Evolutionary conservation across 257 asterid genomes (phyloP), one percentile per base, ranked within the genome.

Genomic region (Scutellaria minor): DNA sequence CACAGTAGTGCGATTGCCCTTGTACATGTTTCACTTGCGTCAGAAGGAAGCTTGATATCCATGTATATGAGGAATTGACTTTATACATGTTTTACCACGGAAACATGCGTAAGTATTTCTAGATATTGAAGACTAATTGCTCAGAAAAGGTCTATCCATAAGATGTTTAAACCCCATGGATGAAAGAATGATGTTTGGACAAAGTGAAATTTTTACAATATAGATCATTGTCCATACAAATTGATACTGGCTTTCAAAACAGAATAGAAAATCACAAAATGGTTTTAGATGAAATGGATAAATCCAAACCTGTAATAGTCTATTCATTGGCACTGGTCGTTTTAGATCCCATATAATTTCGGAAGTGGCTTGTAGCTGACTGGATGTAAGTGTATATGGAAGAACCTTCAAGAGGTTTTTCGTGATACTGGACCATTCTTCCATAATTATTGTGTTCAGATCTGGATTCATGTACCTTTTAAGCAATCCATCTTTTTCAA

Each of bases 321-420:
- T 90, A 77, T 91, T 93, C 98, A 93, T 93, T 14, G 98, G 97
- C 48, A 93, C 94, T 24, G 91, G 96, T 75, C 88, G 90, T 79
- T 86, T 91, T 60, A 93, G 85, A 83, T 94, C 97, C 96, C 96
- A 94, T 66, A 94, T 91, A 77, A 94, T 94, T 83, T 94, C 97
- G 71, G 97, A 88, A 45, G 82, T 80, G 74, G 98, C 97, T 54
- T 74, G 77, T 62, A 89, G 81, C 85, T 93, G 98, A 82, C 96
- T 91, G 70, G 89, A 64, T 8, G 98, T 93, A 55, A 94, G 93
- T 51, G 87, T 79, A 80, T 91, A 94, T 14, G 98, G 97, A 77
- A 94, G 96, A 82, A 85, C 84, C 79, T 86, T 79, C 78, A 91
- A 71, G 78, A 91, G 82, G 12, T 74, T 83, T 77, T 84, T 85